phyloP scores from a whole-genome alignment of 495 filamentous ascomycete genomes.

The Immersiella caudata region DNA sequence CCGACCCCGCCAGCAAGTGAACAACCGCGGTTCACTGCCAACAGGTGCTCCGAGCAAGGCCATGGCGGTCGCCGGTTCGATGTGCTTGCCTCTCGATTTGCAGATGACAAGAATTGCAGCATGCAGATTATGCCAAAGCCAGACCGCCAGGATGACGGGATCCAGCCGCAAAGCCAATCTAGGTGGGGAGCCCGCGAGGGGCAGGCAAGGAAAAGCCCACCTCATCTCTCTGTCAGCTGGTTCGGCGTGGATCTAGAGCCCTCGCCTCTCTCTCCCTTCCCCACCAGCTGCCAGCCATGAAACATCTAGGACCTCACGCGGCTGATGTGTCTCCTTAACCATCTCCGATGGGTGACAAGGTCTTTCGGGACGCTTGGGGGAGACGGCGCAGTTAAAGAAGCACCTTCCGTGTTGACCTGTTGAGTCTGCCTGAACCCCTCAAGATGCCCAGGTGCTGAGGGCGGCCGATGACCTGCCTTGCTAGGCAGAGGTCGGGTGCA shows the following conservation, averaged over 20 bases:
- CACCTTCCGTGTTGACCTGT: too few species aligned
- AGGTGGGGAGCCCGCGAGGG: neutral
- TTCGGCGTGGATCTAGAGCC: neutral
- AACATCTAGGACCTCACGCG: neutral
- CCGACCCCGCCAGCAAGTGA: neutral
- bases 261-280: neutral
- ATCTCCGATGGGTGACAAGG: too few species aligned
- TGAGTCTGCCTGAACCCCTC: too few species aligned
- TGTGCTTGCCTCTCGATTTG: neutral
- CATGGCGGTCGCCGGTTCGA: neutral
- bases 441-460: neutral
- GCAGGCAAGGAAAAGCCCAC: neutral
- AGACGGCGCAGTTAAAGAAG: too few species aligned
- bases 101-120: constrained; percentile 10
- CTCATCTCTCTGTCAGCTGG: neutral
- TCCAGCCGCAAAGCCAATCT: neutral
- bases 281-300: neutral
- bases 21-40: neutral
- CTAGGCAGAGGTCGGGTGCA: neutral
- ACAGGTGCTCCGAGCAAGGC: neutral
- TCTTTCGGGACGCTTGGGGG: too few species aligned
- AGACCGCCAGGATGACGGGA: neutral
- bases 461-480: neutral
- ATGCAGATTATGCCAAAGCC: neutral
- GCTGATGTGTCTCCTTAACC: too few species aligned